A percentile compares a stretch with the other conserved stretches of the same genome.
Conservation (phyloP, 768 basidiomycete species). For the Lentinula detonsa region DNA sequence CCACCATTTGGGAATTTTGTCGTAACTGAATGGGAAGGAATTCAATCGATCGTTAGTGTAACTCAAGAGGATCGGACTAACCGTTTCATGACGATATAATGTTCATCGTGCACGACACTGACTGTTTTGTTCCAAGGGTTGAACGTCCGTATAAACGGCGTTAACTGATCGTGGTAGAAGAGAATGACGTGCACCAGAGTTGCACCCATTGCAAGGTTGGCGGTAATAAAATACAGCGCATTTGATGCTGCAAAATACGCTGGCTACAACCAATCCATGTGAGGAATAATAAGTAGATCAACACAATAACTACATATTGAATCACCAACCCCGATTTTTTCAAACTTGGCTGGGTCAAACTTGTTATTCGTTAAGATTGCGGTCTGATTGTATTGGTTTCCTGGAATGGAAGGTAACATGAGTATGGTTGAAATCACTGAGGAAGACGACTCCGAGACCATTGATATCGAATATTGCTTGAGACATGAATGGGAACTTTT, state of each 20-base stretch:
- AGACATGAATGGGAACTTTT: constrained; percentile 14
- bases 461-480: constrained; percentile 7
- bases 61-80: not conserved
- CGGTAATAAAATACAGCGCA: constrained; percentile 12
- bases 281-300: not conserved
- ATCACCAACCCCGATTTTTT: constrained; percentile 8
- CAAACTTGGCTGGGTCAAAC: constrained; percentile 17
- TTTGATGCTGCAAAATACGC: constrained; percentile 31
- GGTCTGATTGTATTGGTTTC: constrained; percentile 20
- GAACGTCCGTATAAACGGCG: constrained; percentile 24
- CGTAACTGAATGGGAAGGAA: constrained; percentile 3
- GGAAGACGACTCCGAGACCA: not conserved
- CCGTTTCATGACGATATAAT: constrained; percentile 13
- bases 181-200: constrained; percentile 20
- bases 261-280: constrained; percentile 10
- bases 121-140: constrained; percentile 26
- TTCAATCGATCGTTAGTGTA: not conserved
- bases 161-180: constrained; percentile 30
- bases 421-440: not conserved
- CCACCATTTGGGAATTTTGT: constrained; percentile 16
- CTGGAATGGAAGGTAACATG: constrained; percentile 12
- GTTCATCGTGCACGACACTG: constrained; percentile 22
- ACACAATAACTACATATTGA: not conserved
- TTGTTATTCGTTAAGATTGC: constrained; percentile 20
- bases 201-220: constrained; percentile 15